Base-by-base conservation (phyloP, 1,284 basidiomycete species). In the Tylopilus orsonianus region DNA sequence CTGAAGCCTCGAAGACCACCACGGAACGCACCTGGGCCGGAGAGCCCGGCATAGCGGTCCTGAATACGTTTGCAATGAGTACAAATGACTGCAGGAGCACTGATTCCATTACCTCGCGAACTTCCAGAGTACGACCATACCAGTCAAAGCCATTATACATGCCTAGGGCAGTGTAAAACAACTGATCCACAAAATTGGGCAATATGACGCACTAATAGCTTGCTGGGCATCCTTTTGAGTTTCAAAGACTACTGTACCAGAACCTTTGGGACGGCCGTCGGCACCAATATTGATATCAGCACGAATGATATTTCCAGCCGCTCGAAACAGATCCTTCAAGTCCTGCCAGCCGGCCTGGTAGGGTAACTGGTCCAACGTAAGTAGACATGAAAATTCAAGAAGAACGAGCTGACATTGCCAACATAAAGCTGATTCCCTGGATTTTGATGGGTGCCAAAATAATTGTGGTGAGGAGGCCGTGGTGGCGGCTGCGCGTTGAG, bases 301-400 rank as follows among this genome's bases (percentile, higher is more conserved):
- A 33, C 95, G 84, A 52, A 97, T 83, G 59, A 97, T 93, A 63
- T 90, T 92, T 22, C 96, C 95, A 33, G 95, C 92, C 26, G 90
- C 83, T 47, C 95, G 85, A 84, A 98, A 97, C 26, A 98, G 75
- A 67, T 98, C 95, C 68, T 98, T 99, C 50, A 99, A 77, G 66
- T 99, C 96, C 69, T 99, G 96, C 96, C 96, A 99, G 33, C 93
- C 93, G 26, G 93, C 93, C 70, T 94, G 92, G 63, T 91, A 91
- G 1, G 95, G 96, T 19, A 97, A 71, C 93, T 97, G 59, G 29
- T 39, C 7, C 19, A 27, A 29, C 10, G 34, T 56, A 19, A 50
- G 45, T 32, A 56, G 47, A 47, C 6, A 50, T 46, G 16, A 14
- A 32, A 26, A 16, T 19, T 19, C 8, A 34, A 36, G 4, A 47